Conservation (phyloP, 495 filamentous ascomycete genomes). For the Cercophora newfieldiana region DNA sequence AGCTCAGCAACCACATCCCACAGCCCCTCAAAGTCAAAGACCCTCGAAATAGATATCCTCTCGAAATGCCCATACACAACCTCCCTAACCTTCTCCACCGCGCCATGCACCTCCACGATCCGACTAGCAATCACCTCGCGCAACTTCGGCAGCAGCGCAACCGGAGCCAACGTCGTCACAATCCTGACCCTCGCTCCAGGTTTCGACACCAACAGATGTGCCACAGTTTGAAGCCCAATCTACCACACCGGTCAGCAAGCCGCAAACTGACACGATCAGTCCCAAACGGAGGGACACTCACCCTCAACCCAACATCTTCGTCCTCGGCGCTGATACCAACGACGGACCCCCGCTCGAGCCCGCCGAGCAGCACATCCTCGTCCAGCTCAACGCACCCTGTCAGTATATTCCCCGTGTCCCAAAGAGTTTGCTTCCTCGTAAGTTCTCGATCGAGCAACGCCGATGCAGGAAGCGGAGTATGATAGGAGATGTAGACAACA, state of each 20-base stretch:
- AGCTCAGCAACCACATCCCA: conserved; percentile 56
- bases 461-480: conserved; percentile 17
- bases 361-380: conserved; percentile 43
- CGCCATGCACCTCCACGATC: conserved; percentile 19
- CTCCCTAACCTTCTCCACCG: conserved; percentile 12
- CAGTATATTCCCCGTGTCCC: conserved; percentile 20
- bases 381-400: conserved; percentile 50
- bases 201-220: conserved; percentile 26
- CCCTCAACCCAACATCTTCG: conserved; percentile 39
- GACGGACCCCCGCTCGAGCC: conserved; percentile 48
- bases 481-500: too few relatives aligned
- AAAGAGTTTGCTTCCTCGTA: conserved; percentile 19
- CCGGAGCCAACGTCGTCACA: conserved; percentile 38
- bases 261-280: background rate
- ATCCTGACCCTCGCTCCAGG: conserved; percentile 27
- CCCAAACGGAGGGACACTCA: conserved; percentile 28
- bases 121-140: conserved; percentile 34
- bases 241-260: conserved; percentile 1
- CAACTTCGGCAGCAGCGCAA: conserved; percentile 36
- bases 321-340: conserved; percentile 51
- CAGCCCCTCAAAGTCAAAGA: conserved; percentile 61
- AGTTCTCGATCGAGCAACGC: conserved; percentile 33
- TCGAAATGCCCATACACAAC: conserved; percentile 44
- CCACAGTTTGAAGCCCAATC: conserved; percentile 42
- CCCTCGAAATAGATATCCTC: conserved; percentile 52